Evolutionary conservation across 2,329 filamentous ascomycete genomes (phyloP), one percentile per base, ranked within the genome.

Genomic region (Phialocephala subalpina): DNA sequence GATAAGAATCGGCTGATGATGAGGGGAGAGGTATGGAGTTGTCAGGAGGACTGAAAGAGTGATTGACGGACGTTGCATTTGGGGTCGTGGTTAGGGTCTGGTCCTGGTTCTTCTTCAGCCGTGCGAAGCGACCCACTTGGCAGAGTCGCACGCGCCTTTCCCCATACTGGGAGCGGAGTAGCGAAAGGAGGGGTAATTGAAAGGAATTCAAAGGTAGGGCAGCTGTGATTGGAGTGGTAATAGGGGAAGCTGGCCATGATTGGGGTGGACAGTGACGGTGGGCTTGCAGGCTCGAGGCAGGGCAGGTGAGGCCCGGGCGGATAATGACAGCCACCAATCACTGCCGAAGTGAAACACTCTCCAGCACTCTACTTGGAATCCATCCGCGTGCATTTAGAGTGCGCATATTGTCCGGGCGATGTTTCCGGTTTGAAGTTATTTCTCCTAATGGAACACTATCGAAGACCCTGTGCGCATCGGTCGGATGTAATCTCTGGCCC

Each of bases 161-260:
- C 27, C 56, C n/a, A 52, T 40, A 47, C 56, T 36, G 16, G 16
- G 45, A 45, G 62, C 56, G 45, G 47, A 56, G 57, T 20, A 60
- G 62, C 57, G 22, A 64, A 64, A 64, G 62, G 62, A 64, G 62
- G 62, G 62, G 62, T 45, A 64, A 38, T 22, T 25, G n/a, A 11
- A 29, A 18, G 45, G 42, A 22, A 58, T 20, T n/a, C 12, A 16
- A 5, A 12, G 38, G 38, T 42, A 42, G 18, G 12, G 5, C 12
- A 12, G 18, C 38, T n/a, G 12, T 42, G 38, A 42, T n/a, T n/a
- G 18, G 18, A 42, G 38, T 42, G n/a, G n/a, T n/a, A n/a, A n/a
- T n/a, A n/a, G n/a, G 18, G 12, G 5, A 3, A 12, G 18, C 38
- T n/a, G 12, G n/a, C n/a, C n/a, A n/a, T 42, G 38, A 42, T n/a